phyloP scores from a whole-genome alignment of 192 early-diverging fungal species.

The Coemansia nantahalensis region DNA sequence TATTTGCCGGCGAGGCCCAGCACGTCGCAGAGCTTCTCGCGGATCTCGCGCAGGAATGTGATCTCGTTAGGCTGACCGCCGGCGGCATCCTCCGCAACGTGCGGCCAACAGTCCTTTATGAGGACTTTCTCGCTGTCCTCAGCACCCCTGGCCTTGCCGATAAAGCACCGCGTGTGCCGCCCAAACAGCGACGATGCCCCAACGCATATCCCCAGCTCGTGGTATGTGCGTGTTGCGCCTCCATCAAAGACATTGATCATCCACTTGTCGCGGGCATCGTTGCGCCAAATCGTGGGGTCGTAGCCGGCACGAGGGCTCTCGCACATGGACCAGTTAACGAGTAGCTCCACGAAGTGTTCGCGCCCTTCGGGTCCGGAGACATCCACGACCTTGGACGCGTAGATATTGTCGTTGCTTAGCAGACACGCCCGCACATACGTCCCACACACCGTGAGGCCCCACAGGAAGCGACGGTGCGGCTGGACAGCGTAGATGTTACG shows the following conservation, averaged over 20 bases:
- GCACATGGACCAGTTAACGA: conserved; percentile 13
- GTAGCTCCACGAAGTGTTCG: not conserved
- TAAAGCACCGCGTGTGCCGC: conserved; percentile 14
- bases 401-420: not conserved
- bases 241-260: not conserved
- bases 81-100: not conserved
- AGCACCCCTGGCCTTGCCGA: not conserved
- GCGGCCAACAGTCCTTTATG: conserved; percentile 9
- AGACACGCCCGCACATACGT: conserved; percentile 1
- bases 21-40: not conserved
- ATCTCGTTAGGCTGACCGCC: conserved; percentile 6
- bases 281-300: not conserved
- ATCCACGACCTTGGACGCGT: not conserved
- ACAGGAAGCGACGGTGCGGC: not conserved
- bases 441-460: conserved; percentile 9
- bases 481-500: not conserved
- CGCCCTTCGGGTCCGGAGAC: not conserved
- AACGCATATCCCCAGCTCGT: not conserved
- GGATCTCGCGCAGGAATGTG: conserved; percentile 1
- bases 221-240: not conserved
- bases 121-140: not conserved
- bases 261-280: not conserved
- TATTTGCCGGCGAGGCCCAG: not conserved
- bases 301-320: conserved; percentile 4
- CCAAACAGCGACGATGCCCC: conserved; percentile 1